Conservation (phyloP, 192 early-diverging fungal genomes). For the Diversispora eburnea region DNA sequence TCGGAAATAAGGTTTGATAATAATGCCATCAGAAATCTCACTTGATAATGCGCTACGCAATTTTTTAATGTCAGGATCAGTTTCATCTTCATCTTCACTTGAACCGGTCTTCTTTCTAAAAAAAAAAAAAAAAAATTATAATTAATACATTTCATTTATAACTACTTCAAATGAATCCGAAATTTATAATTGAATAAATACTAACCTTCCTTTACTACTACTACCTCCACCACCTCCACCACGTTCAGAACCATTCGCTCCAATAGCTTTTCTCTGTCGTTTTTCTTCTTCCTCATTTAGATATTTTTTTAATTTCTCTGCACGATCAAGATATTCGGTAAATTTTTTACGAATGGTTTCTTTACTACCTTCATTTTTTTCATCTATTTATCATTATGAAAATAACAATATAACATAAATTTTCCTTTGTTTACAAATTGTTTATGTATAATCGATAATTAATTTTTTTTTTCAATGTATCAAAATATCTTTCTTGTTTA, state of each 20-base stretch:
- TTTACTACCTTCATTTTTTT: conserved; percentile 88
- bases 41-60: conserved; percentile 60
- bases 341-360: conserved; percentile 84
- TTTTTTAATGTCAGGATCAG: conserved; percentile 80
- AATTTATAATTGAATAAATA: not conserved
- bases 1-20: too few relatives aligned
- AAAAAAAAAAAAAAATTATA: not conserved
- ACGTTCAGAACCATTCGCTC: conserved; percentile 48
- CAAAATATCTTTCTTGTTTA: not conserved
- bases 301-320: conserved; percentile 91
- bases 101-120: conserved; percentile 11
- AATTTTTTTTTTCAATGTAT: not conserved
- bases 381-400: conserved; percentile 52
- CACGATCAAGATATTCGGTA: conserved; percentile 89
- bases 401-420: not conserved
- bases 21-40: not conserved
- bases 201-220: conserved; percentile 28
- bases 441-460: not conserved
- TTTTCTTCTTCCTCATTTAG: conserved; percentile 69
- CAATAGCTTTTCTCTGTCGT: conserved; percentile 57
- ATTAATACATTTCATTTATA: not conserved
- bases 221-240: conserved; percentile 32
- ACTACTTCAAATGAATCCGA: not conserved
- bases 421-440: not conserved
- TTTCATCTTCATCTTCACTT: conserved; percentile 48